phyloP scores from a whole-genome alignment of 371 early-diverging fungal species.

The Mucor indicus region DNA sequence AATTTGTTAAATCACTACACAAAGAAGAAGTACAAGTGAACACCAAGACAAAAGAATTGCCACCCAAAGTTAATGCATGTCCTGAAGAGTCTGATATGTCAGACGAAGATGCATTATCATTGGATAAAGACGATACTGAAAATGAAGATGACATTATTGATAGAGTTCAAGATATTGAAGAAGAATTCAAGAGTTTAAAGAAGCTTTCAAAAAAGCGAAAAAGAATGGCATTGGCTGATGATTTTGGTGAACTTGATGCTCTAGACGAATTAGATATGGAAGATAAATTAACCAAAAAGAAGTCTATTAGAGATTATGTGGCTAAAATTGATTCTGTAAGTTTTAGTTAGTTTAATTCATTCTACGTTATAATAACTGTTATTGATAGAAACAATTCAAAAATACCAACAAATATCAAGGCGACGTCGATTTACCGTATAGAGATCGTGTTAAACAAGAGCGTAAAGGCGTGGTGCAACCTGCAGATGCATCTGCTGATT shows the following conservation, averaged over 20 bases:
- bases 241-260: constrained; percentile 78
- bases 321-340: constrained; percentile 69
- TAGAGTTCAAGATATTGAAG: constrained; percentile 40
- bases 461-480: constrained; percentile 61
- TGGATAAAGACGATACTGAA: constrained; percentile 32
- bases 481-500: constrained; percentile 55
- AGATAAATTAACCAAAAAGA: constrained; percentile 73
- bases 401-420: constrained; percentile 55
- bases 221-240: constrained; percentile 42
- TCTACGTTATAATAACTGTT: background rate
- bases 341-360: too few relatives aligned
- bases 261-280: constrained; percentile 76
- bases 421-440: constrained; percentile 78
- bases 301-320: constrained; percentile 70
- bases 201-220: constrained; percentile 46
- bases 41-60: too few relatives aligned
- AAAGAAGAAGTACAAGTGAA: constrained; percentile 22
- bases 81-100: constrained; percentile 13
- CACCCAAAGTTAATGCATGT: too few relatives aligned
- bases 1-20: too few relatives aligned
- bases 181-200: constrained; percentile 50
- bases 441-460: constrained; percentile 48
- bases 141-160: constrained; percentile 31
- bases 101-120: constrained; percentile 24
- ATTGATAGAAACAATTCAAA: constrained; percentile 38